Conservation (phyloP, 345 rosid genomes). For the Trapa incisa region DNA sequence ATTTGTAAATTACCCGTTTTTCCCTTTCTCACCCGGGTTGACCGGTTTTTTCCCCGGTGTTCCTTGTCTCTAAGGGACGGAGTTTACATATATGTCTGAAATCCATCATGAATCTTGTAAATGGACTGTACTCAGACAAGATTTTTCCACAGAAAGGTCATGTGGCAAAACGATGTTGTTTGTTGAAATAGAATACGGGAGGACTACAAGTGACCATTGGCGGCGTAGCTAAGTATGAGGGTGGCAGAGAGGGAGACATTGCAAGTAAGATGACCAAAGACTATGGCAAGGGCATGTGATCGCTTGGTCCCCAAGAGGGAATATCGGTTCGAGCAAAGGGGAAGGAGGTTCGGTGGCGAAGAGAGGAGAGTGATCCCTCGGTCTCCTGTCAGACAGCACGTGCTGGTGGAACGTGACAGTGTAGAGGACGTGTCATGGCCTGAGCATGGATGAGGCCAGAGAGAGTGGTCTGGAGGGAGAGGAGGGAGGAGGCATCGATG, state of each 20-base stretch:
- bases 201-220: slow-evolving; percentile 12
- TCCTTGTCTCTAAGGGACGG: too few relatives aligned
- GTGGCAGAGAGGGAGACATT: slow-evolving; percentile 31
- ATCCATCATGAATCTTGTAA: slow-evolving; percentile 16
- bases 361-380: not conserved
- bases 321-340: not conserved
- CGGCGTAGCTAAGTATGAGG: slow-evolving; percentile 36
- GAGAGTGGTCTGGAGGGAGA: too few relatives aligned
- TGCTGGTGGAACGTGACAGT: not conserved
- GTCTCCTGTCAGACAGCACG: not conserved
- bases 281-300: slow-evolving; percentile 26
- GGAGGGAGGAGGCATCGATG: too few relatives aligned
- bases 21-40: too few relatives aligned
- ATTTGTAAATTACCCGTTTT: too few relatives aligned
- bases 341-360: slow-evolving; percentile 12
- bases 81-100: not conserved
- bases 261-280: slow-evolving; percentile 26
- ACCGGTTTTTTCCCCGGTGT: too few relatives aligned
- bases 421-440: not conserved
- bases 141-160: slow-evolving; percentile 44
- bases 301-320: slow-evolving; percentile 26
- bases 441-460: not conserved
- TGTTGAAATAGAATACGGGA: slow-evolving; percentile 21
- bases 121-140: slow-evolving; percentile 27
- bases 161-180: slow-evolving; percentile 18